A percentile compares a stretch with the other conserved stretches of the same genome.
phyloP scores from a whole-genome alignment of 768 basidiomycete genomes.

The Suillus discolor region DNA sequence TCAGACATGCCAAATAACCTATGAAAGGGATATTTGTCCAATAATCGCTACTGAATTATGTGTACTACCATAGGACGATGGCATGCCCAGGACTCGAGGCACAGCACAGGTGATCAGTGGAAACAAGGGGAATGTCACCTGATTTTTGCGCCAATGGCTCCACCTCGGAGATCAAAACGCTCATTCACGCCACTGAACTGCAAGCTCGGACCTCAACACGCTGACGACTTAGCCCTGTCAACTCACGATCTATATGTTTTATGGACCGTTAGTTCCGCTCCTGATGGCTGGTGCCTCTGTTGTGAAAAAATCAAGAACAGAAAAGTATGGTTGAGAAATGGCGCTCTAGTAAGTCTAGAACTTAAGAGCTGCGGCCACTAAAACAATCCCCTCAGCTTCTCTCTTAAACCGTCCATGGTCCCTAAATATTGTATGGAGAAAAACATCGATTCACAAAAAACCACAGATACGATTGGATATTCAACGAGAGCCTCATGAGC shows the following conservation, averaged over 20 bases:
- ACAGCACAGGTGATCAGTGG: neutral
- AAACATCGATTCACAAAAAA: neutral
- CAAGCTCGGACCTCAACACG: neutral
- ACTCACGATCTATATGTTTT: neutral
- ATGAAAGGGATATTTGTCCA: neutral
- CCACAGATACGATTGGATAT: constrained; percentile 1
- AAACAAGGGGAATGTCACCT: neutral
- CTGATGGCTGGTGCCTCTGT: neutral
- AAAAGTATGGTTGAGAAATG: neutral
- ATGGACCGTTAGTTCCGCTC: neutral
- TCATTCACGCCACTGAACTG: neutral
- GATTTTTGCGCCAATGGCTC: neutral
- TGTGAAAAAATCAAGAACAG: neutral
- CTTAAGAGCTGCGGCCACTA: neutral
- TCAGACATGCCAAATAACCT: neutral
- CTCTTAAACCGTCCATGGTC: neutral
- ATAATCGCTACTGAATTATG: neutral
- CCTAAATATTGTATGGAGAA: neutral
- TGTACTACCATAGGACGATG: neutral
- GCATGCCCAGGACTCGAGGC: neutral
- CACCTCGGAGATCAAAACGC: neutral
- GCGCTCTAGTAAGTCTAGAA: neutral
- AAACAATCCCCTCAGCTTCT: neutral
- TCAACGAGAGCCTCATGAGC: neutral
- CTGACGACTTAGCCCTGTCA: neutral